Conservation (phyloP, 495 filamentous ascomycete genomes). For the Annulohypoxylon bovei region DNA sequence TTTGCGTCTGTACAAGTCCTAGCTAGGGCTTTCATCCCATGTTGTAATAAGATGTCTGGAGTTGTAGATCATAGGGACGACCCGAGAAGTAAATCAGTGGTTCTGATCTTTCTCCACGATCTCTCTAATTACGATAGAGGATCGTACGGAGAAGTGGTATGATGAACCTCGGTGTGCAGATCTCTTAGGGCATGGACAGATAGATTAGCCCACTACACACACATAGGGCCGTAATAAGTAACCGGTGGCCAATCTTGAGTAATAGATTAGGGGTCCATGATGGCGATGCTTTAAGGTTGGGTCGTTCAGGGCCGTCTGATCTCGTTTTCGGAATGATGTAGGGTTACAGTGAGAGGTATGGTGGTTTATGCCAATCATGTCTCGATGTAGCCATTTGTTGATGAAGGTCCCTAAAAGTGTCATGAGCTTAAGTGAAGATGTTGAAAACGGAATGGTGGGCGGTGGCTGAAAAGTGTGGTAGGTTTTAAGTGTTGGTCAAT, state of each 20-base stretch:
- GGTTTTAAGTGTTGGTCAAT: constrained; percentile 11
- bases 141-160: constrained; percentile 32
- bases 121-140: constrained; percentile 30
- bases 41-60: constrained; percentile 21
- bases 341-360: constrained; percentile 28
- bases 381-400: constrained; percentile 13
- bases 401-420: constrained; percentile 9
- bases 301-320: constrained; percentile 14
- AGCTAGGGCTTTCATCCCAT: constrained; percentile 25
- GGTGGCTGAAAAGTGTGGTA: constrained; percentile 6
- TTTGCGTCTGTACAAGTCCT: background rate
- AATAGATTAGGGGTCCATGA: constrained; percentile 24
- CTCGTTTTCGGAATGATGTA: constrained; percentile 25
- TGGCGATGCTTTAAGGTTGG: constrained; percentile 26
- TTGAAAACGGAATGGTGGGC: background rate
- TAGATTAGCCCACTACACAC: constrained; percentile 23
- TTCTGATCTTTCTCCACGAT: constrained; percentile 30
- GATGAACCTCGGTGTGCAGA: constrained; percentile 23
- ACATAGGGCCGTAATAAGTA: constrained; percentile 7
- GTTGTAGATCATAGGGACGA: constrained; percentile 20
- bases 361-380: constrained; percentile 21
- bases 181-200: constrained; percentile 1
- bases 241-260: constrained; percentile 16
- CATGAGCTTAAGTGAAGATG: constrained; percentile 25
- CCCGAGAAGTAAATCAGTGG: constrained; percentile 20